Evolutionary conservation across 805 yeast genomes (phyloP), one percentile per base, ranked within the genome.

Genomic region (Candida ficus): DNA sequence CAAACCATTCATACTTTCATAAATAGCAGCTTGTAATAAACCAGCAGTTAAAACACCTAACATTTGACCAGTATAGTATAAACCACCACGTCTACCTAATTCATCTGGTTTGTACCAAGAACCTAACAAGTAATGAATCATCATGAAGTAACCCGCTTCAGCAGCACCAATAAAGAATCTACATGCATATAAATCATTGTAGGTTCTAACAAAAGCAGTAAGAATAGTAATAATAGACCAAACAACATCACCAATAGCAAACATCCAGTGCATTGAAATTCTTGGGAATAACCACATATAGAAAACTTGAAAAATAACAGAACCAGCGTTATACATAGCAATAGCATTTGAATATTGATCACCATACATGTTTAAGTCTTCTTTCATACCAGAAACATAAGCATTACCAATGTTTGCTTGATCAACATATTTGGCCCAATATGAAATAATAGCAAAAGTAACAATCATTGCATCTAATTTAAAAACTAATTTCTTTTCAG

Each of bases 291-390:
- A 53, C 50, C 73, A 78, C 58, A 78, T 63, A 63, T 77, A 77
- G 1, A 87, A 86, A 25, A 80, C 54, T 57, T 80, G 83, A 57
- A 79, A 76, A 11, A 82, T 58, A 32, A 75, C 71, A 42, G 73
- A 67, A 35, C 86, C 89, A 29, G 77, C 72, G 27, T 68, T 70
- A 60, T 72, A 83, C 54, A 78, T 57, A 11, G 73, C 76, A 47
- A 76, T 80, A 5, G 80, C 71, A 47, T 78, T 64, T 36, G 77
- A 75, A 43, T 80, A 67, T 48, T 82, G 86, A 52, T 80, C 76
- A 11, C 84, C 85, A 1, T 16, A 44, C 68, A 71, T 65, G 9
- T 49, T 40, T 32, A 62, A 63, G 44, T 66, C 60, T 48, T 70
- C 73, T 43, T 63, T 58, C 75, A 71, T 56, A n/a, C 75, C 76